These are phyloP conservation scores for Globisporangium alternatum DNA, from an alignment of 352 stramenopile genomes.

Conservation along the genomic window DNA sequence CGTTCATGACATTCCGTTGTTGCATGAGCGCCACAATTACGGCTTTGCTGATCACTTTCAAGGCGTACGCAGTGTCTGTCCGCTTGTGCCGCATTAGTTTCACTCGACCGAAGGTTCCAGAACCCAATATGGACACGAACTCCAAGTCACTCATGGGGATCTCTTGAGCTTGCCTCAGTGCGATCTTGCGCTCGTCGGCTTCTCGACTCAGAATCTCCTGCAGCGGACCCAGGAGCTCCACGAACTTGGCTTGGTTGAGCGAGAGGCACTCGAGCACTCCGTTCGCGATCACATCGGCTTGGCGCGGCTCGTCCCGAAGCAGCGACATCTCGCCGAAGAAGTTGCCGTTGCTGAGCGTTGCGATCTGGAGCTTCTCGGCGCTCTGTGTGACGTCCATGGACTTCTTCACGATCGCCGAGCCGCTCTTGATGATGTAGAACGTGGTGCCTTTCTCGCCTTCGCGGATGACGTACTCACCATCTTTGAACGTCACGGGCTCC, in stretches of 20 bases:
- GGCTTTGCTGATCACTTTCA: constrained; percentile 94
- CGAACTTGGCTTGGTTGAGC: constrained; percentile 84
- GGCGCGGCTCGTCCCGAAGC: constrained; percentile 48
- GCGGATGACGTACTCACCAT: no score
- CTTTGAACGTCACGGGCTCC: no score
- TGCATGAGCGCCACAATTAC: constrained; percentile 95
- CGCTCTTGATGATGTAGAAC: no score
- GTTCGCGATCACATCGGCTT: constrained; percentile 69
- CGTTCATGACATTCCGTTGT: constrained; percentile 94
- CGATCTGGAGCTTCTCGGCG: no score
- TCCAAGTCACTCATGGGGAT: constrained; percentile 29
- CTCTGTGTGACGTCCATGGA: no score
- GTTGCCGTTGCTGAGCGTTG: constrained; percentile 24
- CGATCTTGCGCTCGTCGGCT: constrained; percentile 38
- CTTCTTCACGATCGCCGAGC: no score
- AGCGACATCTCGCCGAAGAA: constrained; percentile 80
- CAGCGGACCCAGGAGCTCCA: constrained; percentile 78
- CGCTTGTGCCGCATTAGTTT: constrained; percentile 87
- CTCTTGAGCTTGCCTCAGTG: neutral
- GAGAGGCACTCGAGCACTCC: constrained; percentile 84
- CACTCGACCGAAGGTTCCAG: constrained; percentile 94
- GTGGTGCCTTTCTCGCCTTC: no score
- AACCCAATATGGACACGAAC: constrained; percentile 87
- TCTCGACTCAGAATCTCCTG: constrained; percentile 70
- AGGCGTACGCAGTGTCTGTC: constrained; percentile 84